Evolutionary conservation across 73 alveolate genomes (phyloP).

Genomic region (Paramecium tetraurelia): DNA sequence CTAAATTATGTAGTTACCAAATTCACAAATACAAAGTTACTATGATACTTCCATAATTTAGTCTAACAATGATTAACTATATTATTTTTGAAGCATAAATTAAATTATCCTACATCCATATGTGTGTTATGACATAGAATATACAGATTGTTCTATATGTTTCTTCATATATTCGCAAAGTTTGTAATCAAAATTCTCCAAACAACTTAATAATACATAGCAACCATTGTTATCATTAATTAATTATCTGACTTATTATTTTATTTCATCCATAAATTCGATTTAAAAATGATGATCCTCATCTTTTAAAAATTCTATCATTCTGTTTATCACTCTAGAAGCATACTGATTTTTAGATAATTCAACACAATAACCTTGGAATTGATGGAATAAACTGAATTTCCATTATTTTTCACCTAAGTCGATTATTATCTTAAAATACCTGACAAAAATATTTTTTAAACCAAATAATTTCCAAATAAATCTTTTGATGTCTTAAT

Average conservation of each 20-base stretch:
- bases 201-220: constrained; percentile 5
- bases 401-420: constrained; percentile 3
- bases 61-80: background rate
- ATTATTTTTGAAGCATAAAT: background rate
- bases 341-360: constrained; percentile 7
- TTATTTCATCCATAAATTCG: background rate
- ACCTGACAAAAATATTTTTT: background rate
- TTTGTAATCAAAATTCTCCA: background rate
- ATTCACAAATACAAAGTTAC: constrained; percentile 3
- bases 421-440: background rate
- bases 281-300: background rate
- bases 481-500: background rate
- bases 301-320: constrained; percentile 9
- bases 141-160: background rate
- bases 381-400: background rate
- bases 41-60: background rate
- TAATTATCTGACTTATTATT: background rate
- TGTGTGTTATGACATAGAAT: background rate
- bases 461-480: constrained; percentile 18
- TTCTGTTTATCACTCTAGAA: background rate
- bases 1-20: constrained; percentile 17
- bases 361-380: background rate
- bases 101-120: constrained; percentile 37
- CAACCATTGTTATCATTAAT: constrained; percentile 6
- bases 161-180: background rate